These are phyloP conservation scores for Talaromyces sp. DNA, from an alignment of 2,329 filamentous ascomycete species.

Conservation along the genomic window DNA sequence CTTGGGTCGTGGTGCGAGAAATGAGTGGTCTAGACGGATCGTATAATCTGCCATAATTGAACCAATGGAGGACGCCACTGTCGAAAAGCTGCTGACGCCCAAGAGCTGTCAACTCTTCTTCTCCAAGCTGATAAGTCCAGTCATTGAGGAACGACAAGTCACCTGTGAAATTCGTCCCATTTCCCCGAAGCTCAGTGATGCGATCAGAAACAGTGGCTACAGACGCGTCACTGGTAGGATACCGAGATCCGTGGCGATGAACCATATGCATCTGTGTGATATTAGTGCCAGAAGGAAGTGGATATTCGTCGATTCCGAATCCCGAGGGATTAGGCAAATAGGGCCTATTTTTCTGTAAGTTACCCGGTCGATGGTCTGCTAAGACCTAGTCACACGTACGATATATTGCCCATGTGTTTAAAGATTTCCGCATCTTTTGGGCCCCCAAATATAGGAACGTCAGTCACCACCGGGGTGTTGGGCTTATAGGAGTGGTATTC, in stretches of 20 bases:
- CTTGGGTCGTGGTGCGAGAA: conserved; percentile 69
- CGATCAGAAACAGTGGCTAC: conserved; percentile 23
- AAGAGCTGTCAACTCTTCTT: conserved; percentile 67
- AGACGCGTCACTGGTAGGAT: conserved; percentile 60
- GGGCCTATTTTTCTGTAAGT: too few relatives aligned
- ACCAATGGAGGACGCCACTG: conserved; percentile 65
- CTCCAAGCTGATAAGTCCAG: conserved; percentile 66
- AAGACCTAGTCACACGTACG: too few relatives aligned
- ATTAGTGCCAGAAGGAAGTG: conserved; percentile 61
- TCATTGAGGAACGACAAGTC: conserved; percentile 61
- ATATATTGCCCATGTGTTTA: too few relatives aligned
- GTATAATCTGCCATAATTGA: conserved; percentile 67
- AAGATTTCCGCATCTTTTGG: too few relatives aligned
- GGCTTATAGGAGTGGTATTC: too few relatives aligned
- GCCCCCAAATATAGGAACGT: too few relatives aligned
- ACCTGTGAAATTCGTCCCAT: conserved; percentile 54
- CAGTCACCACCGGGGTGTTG: too few relatives aligned
- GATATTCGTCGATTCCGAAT: conserved; percentile 71
- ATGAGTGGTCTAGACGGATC: conserved; percentile 62
- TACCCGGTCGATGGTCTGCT: too few relatives aligned
- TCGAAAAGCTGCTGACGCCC: conserved; percentile 71
- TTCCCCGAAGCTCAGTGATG: conserved; percentile 4
- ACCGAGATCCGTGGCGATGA: conserved; percentile 68
- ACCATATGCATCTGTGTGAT: conserved; percentile 70
- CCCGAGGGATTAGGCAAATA: conserved; percentile 34